A percentile compares a stretch with the other conserved stretches of the same genome.
Evolutionary conservation across 257 asterid species (phyloP).

Genomic region (Solanum corneliomulleri): DNA sequence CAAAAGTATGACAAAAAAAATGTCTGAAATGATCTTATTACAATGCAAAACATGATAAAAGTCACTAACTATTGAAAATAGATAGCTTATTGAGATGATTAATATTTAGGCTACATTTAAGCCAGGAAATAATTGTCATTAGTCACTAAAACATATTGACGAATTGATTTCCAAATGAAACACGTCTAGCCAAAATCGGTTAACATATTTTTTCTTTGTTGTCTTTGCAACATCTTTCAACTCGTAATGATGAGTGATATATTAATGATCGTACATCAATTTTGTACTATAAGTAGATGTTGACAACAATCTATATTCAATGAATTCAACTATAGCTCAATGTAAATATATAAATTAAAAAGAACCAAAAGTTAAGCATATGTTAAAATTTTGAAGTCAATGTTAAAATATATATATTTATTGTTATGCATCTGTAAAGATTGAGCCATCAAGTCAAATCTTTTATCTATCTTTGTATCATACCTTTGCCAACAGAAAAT

Average conservation of each 20-base stretch:
- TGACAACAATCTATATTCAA: neutral
- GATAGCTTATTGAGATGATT: too few species aligned
- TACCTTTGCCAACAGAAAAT: neutral
- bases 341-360: neutral
- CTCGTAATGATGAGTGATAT: neutral
- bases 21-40: too few species aligned
- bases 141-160: too few species aligned
- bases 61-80: too few species aligned
- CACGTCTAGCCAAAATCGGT: neutral
- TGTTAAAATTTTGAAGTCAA: neutral
- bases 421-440: neutral
- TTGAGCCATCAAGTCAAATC: neutral
- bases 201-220: neutral
- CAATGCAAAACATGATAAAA: too few species aligned
- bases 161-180: too few species aligned
- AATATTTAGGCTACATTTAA: too few species aligned
- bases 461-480: neutral
- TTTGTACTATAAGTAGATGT: neutral
- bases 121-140: too few species aligned
- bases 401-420: neutral
- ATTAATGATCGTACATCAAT: neutral
- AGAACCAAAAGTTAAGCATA: neutral
- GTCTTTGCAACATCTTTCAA: conserved; percentile 7
- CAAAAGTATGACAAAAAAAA: too few species aligned
- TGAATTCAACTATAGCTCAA: neutral